These are phyloP conservation scores for Hortaea werneckii DNA, from an alignment of 2,329 filamentous ascomycete species.

Conservation along the genomic window DNA sequence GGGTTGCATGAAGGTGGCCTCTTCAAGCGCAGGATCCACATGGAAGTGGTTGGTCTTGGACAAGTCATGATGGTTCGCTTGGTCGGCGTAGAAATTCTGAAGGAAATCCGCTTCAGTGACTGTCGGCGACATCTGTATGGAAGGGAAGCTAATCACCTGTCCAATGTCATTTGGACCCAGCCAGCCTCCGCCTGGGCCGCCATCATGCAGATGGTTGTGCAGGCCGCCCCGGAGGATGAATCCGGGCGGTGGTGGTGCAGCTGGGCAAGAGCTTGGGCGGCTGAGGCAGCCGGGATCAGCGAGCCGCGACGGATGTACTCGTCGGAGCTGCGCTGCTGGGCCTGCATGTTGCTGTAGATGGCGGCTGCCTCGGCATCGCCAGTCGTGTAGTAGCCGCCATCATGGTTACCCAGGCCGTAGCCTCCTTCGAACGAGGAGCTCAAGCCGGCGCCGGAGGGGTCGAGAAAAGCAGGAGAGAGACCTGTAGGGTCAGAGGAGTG, in stretches of 20 bases:
- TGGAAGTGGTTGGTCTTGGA: conserved; percentile 10
- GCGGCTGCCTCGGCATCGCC: conserved; percentile 50
- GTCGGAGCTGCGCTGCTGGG: conserved; percentile 55
- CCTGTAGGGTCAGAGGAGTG: conserved; percentile 26
- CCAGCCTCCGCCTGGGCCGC: conserved; percentile 18
- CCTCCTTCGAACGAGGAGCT: conserved; percentile 28
- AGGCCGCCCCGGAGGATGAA: conserved; percentile 45
- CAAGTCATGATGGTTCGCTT: conserved; percentile 20
- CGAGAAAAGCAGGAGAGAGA: conserved; percentile 27
- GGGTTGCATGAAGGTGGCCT: conserved; percentile 40
- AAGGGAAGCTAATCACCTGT: conserved; percentile 26
- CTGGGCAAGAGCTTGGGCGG: conserved; percentile 78
- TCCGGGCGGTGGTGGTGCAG: conserved; percentile 70
- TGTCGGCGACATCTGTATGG: conserved; percentile 24
- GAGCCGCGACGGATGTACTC: conserved; percentile 53
- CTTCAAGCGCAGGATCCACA: conserved; percentile 45
- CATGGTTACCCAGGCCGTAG: conserved; percentile 32
- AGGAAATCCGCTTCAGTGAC: conserved; percentile 27
- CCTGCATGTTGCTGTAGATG: conserved; percentile 45
- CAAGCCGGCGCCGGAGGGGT: conserved; percentile 14
- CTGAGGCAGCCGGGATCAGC: conserved; percentile 59
- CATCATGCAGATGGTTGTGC: conserved; percentile 42
- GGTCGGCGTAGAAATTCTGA: conserved; percentile 32
- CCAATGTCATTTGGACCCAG: conserved; percentile 12
- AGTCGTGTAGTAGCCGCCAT: conserved; percentile 29